A percentile compares a stretch with the other conserved stretches of the same genome.
Evolutionary conservation across 345 rosid genomes (phyloP).

Genomic region (Hirschfeldia incana): DNA sequence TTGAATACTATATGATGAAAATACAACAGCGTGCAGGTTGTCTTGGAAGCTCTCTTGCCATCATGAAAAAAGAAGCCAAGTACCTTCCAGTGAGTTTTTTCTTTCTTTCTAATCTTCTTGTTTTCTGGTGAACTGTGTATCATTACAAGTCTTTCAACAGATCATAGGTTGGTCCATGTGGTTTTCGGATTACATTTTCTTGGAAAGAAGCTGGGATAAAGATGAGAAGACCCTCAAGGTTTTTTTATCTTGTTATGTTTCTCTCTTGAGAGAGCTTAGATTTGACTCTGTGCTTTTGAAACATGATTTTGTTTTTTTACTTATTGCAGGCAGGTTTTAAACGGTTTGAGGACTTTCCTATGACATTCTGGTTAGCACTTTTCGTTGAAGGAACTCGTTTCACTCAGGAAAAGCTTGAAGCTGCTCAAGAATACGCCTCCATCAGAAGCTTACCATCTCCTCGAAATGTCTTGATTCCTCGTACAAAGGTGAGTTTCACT

Average conservation of each 20-base stretch:
- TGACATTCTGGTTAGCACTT: slow-evolving; percentile 62
- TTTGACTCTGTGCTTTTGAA: not conserved
- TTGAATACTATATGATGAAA: slow-evolving; percentile 17
- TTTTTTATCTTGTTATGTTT: slow-evolving; percentile 19
- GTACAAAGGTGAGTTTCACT: slow-evolving; percentile 51
- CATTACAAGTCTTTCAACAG: slow-evolving; percentile 39
- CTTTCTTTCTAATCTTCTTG: not conserved
- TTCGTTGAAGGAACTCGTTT: slow-evolving; percentile 71
- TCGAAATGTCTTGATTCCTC: slow-evolving; percentile 58
- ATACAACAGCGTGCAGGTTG: slow-evolving; percentile 58
- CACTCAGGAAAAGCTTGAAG: slow-evolving; percentile 59
- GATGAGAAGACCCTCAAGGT: slow-evolving; percentile 60
- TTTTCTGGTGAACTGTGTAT: not conserved
- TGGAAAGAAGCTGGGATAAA: slow-evolving; percentile 60
- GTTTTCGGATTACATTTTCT: slow-evolving; percentile 64
- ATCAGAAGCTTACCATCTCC: slow-evolving; percentile 51
- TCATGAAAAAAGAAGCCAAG: slow-evolving; percentile 58
- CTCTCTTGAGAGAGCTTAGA: not conserved
- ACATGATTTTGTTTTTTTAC: slow-evolving; percentile 1
- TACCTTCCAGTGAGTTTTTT: slow-evolving; percentile 51
- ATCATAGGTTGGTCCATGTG: slow-evolving; percentile 72
- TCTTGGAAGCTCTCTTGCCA: slow-evolving; percentile 59
- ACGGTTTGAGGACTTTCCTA: slow-evolving; percentile 55
- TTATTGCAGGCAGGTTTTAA: slow-evolving; percentile 53
- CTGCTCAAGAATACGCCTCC: slow-evolving; percentile 58